Conservation (phyloP, 176 grass and related monocot genomes). For the Carex scoparia region DNA sequence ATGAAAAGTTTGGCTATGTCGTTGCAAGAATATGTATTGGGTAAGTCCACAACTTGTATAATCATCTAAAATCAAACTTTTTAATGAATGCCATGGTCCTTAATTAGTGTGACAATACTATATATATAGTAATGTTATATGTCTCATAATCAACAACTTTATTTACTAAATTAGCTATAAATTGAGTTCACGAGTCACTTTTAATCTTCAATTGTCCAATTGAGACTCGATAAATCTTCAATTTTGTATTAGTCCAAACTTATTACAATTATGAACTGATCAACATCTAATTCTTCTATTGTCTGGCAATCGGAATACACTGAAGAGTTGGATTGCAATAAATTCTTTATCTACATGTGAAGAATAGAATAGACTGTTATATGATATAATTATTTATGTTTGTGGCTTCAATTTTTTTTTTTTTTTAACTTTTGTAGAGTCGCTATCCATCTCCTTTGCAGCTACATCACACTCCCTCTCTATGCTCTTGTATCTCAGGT, state of each 20-base stretch:
- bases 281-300: neutral
- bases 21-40: conserved; percentile 47
- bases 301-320: neutral
- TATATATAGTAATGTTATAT: neutral
- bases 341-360: neutral
- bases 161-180: neutral
- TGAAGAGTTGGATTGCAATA: neutral
- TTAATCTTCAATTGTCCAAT: neutral
- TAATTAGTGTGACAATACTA: no score
- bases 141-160: neutral
- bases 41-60: conserved; percentile 20
- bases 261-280: neutral
- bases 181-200: neutral
- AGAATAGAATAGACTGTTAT: neutral
- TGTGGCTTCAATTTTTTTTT: neutral
- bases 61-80: neutral
- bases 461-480: conserved; percentile 90
- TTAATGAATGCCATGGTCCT: no score
- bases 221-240: neutral
- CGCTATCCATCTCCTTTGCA: conserved; percentile 68
- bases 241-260: neutral
- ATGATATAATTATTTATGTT: neutral
- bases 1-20: conserved; percentile 28
- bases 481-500: conserved; percentile 94
- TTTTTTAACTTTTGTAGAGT: conserved; percentile 27